A percentile compares a stretch with the other conserved stretches of the same genome.
Conservation (phyloP, 257 asterid genomes). For the Cynanchum wilfordii region DNA sequence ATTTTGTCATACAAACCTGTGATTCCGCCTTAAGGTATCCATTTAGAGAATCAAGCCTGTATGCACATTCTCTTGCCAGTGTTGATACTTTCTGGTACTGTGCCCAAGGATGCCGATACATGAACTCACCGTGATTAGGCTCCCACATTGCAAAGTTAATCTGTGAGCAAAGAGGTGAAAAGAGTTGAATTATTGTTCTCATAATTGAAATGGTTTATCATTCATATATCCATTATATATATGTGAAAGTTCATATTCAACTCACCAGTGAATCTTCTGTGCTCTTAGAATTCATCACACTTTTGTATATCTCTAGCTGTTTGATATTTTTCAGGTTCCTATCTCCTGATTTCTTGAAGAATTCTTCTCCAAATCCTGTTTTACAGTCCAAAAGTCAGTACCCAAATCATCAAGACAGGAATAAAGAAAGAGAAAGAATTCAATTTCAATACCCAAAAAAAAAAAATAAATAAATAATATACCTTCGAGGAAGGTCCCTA, state of each 20-base stretch:
- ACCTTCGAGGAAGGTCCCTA: constrained; percentile 58
- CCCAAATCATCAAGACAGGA: neutral
- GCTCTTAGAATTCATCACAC: constrained; percentile 49
- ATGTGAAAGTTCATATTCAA: neutral
- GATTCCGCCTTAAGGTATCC: constrained; percentile 38
- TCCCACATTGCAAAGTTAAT: constrained; percentile 71
- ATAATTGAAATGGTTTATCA: neutral
- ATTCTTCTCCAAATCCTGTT: constrained; percentile 50
- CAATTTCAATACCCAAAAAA: no score
- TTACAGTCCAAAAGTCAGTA: neutral
- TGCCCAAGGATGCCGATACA: constrained; percentile 61
- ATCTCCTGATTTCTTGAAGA: constrained; percentile 25
- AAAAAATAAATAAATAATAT: neutral
- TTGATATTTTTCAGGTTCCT: constrained; percentile 23
- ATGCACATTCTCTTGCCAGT: constrained; percentile 48
- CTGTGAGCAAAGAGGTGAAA: constrained; percentile 18
- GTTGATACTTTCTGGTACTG: constrained; percentile 53
- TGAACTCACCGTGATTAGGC: constrained; percentile 60
- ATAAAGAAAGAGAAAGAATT: no score
- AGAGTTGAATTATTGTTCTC: neutral
- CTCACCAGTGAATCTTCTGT: constrained; percentile 53
- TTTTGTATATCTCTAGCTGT: constrained; percentile 28
- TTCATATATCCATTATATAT: neutral
- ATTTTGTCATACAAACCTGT: constrained; percentile 24
- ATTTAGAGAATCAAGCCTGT: constrained; percentile 46